Evolutionary conservation across 495 filamentous ascomycete species (phyloP).

Genomic region (Delitschia confertaspora): DNA sequence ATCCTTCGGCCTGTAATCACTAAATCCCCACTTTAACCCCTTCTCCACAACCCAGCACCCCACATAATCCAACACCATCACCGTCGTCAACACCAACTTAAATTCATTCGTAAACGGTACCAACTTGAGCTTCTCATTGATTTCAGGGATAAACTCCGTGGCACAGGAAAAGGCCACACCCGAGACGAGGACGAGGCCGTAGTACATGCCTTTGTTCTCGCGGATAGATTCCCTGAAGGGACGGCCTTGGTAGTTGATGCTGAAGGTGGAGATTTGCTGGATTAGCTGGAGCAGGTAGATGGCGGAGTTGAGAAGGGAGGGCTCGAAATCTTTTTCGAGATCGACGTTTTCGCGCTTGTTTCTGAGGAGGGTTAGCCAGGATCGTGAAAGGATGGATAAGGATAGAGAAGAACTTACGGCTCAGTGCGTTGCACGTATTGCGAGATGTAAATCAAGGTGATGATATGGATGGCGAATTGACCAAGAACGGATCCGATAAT

Average conservation of each 20-base stretch:
- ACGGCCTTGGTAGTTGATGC: constrained; percentile 98
- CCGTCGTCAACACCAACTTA: constrained; percentile 70
- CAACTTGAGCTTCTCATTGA: constrained; percentile 86
- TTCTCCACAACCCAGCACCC: constrained; percentile 88
- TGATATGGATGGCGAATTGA: constrained; percentile 95
- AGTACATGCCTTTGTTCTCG: constrained; percentile 98
- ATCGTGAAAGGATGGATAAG: background rate
- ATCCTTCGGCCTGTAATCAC: constrained; percentile 88
- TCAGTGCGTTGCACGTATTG: constrained; percentile 74
- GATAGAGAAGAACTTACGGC: constrained; percentile 57
- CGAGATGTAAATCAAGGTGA: constrained; percentile 88
- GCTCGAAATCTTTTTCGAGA: constrained; percentile 89
- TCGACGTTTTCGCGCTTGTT: constrained; percentile 68
- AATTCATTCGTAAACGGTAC: constrained; percentile 90
- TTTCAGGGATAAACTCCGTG: constrained; percentile 89
- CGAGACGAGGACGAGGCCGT: constrained; percentile 80
- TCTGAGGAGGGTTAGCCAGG: background rate
- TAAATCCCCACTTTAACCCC: constrained; percentile 75
- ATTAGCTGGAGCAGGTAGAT: constrained; percentile 98
- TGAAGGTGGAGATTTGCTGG: constrained; percentile 98
- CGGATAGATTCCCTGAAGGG: constrained; percentile 93
- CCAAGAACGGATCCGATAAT: constrained; percentile 97
- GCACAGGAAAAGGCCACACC: constrained; percentile 91
- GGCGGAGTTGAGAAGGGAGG: constrained; percentile 90
- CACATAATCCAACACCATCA: constrained; percentile 84